Base-by-base conservation (phyloP, 176 grass and related monocot species). In the Musa beccarii region DNA sequence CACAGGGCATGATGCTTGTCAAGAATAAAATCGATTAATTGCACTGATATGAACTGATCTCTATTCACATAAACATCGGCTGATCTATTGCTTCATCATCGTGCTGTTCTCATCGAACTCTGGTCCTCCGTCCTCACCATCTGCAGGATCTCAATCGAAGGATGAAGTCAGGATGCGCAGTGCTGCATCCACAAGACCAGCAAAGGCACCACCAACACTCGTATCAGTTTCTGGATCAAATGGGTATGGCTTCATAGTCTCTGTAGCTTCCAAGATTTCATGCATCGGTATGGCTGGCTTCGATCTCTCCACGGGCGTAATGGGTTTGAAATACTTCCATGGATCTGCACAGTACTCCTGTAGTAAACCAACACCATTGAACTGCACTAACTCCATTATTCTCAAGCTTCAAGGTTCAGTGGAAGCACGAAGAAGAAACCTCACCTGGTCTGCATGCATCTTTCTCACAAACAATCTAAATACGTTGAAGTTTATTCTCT, bases 401-500 rank as follows among this genome's bases (percentile, higher is more conserved):
- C 29, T 3, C 29, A 3, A 29, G 29, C 29, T 29, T 3, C 2
- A 29, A 29, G 29, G 29, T 29, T 29, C 29, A 3, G 29, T 0
- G 29, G 29, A 0, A 29, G 29, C 3, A 29, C 29, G 29, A 29
- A 29, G 29, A 29, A 29, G 29, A 34, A 72, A 66, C 11, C 20
- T 51, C 69, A 96, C 93, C 90, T 84, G 81, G 56, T 96, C 87
- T 83, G 93, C 93, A 78, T 96, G 93, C 90, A 96, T 96, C 87
- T 87, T 89, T 79, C 75, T 82, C 50, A 89, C 87, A 85, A 96
- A 96, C 68, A 61, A 83, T 84, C 75, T 83, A 72, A 96, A 96
- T 78, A 91, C 85, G 51, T 2, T 54, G 57, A 86, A 96, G 85
- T 88, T 96, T 51, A 80, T 78, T 52, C 11, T 76, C 72, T 96